phyloP scores from a whole-genome alignment of 179 eudicot genomes.

The Spinacia oleracea region DNA sequence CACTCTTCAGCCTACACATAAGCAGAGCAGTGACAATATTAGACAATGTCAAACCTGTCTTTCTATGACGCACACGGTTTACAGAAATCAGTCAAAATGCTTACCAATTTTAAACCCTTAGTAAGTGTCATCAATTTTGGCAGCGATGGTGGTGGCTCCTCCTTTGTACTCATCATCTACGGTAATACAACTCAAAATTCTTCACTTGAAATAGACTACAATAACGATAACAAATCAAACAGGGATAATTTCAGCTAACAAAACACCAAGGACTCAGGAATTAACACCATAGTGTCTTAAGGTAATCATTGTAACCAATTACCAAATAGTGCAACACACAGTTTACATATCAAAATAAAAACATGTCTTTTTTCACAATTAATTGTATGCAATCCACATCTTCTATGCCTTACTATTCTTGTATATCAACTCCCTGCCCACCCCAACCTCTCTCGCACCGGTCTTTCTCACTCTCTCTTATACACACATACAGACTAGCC shows the following conservation, averaged over 20 bases:
- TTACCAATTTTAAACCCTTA: conserved; percentile 37
- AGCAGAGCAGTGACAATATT: not conserved
- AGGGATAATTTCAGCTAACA: not conserved
- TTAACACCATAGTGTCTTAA: not conserved
- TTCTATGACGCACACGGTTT: not conserved
- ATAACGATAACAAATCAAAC: not conserved
- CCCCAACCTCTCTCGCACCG: not conserved
- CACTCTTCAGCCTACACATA: conserved; percentile 35
- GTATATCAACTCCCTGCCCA: not conserved
- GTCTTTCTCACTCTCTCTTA: not conserved
- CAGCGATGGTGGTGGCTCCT: conserved; percentile 26
- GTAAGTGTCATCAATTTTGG: conserved; percentile 34
- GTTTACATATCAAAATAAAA: too few relatives aligned
- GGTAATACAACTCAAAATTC: not conserved
- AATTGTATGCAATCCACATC: not conserved
- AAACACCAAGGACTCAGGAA: not conserved
- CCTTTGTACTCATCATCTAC: conserved; percentile 31
- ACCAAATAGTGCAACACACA: not conserved
- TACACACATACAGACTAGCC: not conserved
- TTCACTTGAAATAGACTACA: not conserved
- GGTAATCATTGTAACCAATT: not conserved
- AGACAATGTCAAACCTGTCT: conserved; percentile 5
- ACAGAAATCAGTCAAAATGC: conserved; percentile 7
- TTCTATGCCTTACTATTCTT: not conserved
- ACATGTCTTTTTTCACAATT: too few relatives aligned